These are phyloP conservation scores for Yarrowia sp. DNA, from an alignment of 805 yeast genomes.

Conservation along the genomic window DNA sequence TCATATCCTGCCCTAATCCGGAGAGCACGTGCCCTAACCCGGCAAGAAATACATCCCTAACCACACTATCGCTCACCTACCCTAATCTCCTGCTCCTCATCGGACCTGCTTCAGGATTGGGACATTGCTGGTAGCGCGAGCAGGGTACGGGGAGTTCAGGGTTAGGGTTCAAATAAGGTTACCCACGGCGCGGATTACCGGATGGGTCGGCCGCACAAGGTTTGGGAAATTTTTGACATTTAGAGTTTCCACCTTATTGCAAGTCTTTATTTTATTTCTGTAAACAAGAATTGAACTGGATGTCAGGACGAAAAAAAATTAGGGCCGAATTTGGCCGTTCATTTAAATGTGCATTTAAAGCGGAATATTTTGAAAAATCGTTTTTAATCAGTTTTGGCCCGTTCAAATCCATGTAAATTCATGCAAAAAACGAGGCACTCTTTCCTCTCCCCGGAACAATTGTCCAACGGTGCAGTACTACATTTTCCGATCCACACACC, in stretches of 20 bases:
- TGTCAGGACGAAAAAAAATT: conserved; percentile 4
- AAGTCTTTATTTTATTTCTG: conserved; percentile 11
- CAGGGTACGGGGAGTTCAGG: neutral
- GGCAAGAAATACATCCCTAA: too few species aligned
- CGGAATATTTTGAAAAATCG: neutral
- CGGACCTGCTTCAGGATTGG: conserved; percentile 30
- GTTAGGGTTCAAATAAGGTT: neutral
- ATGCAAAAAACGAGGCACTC: neutral
- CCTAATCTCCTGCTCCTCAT: neutral
- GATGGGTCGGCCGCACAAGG: conserved; percentile 17
- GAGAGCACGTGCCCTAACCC: too few species aligned
- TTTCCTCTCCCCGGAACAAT: neutral
- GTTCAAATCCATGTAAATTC: neutral
- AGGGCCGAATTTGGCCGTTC: conserved; percentile 4
- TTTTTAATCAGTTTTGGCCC: neutral
- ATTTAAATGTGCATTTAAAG: neutral
- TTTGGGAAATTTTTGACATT: neutral
- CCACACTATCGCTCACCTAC: too few species aligned
- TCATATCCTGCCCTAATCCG: too few species aligned
- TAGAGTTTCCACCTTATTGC: neutral
- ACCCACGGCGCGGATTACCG: conserved; percentile 4
- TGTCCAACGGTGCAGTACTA: conserved; percentile 3
- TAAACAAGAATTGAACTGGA: conserved; percentile 36
- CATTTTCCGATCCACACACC: neutral
- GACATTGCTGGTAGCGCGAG: conserved; percentile 1